Conservation (phyloP, 2,329 filamentous ascomycete species). For the Monosporascus sp. region DNA sequence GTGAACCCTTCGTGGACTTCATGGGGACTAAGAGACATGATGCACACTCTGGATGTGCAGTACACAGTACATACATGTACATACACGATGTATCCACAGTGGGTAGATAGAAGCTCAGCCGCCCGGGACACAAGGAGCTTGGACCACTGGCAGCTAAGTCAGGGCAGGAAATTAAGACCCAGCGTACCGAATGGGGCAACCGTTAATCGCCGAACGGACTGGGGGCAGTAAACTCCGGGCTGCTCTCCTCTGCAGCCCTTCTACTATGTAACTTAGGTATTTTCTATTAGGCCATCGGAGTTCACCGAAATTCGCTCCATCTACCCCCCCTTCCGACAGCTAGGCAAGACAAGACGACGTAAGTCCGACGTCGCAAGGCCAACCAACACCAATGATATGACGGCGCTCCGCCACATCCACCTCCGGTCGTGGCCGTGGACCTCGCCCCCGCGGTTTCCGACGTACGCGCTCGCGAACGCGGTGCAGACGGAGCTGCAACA, state of each 20-base stretch:
- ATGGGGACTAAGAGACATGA: too few species aligned
- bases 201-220: neutral
- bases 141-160: neutral
- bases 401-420: slow-evolving; percentile 32
- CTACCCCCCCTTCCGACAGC: too few species aligned
- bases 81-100: neutral
- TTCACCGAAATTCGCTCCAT: too few species aligned
- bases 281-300: too few species aligned
- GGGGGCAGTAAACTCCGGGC: neutral
- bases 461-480: slow-evolving; percentile 32
- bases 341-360: too few species aligned
- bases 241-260: too few species aligned
- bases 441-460: slow-evolving; percentile 21
- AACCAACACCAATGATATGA: neutral
- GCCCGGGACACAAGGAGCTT: neutral
- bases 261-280: too few species aligned
- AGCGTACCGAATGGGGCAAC: neutral
- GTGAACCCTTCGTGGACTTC: too few species aligned
- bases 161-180: neutral
- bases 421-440: slow-evolving; percentile 22
- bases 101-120: neutral
- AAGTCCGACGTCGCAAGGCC: too few species aligned
- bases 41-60: too few species aligned
- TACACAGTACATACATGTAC: neutral
- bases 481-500: slow-evolving; percentile 35